Percentiles rank a stretch among this genome's conserved stretches.
phyloP scores from a whole-genome alignment of 352 stramenopile species.

The Thraustochytrium striatum region DNA sequence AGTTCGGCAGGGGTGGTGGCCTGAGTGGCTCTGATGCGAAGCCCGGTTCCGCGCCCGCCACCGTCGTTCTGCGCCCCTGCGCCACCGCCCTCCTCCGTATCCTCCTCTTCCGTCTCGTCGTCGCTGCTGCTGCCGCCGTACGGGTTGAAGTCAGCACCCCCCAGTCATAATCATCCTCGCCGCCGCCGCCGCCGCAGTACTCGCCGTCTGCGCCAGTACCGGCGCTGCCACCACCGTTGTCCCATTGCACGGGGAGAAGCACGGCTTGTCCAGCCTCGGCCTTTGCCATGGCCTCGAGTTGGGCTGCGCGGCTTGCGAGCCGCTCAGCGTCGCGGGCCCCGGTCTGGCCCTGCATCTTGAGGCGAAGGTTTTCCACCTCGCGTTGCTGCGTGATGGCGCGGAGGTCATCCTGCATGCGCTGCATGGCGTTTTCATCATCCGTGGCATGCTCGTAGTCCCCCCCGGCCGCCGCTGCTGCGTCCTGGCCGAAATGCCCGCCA shows the following conservation, averaged over 20 bases:
- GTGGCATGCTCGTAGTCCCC: too few species aligned
- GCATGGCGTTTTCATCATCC: neutral
- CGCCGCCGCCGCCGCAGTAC: neutral
- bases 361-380: slow-evolving; percentile 7
- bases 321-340: neutral
- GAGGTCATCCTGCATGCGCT: slow-evolving; percentile 9
- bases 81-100: too few species aligned
- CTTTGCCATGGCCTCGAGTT: slow-evolving; percentile 22
- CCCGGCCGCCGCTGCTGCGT: too few species aligned
- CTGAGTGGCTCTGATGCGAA: slow-evolving; percentile 6
- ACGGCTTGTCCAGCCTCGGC: slow-evolving; percentile 17
- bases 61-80: neutral
- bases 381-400: slow-evolving; percentile 26
- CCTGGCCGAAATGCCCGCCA: too few species aligned
- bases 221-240: neutral
- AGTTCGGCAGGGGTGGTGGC: neutral
- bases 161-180: neutral
- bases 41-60: neutral
- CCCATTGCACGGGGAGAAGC: neutral
- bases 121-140: neutral
- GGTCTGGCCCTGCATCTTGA: neutral
- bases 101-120: neutral
- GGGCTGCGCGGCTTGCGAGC: neutral
- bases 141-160: too few species aligned
- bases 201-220: neutral